Evolutionary conservation across 495 filamentous ascomycete genomes (phyloP).

Genomic region (Annulohypoxylon stygium): DNA sequence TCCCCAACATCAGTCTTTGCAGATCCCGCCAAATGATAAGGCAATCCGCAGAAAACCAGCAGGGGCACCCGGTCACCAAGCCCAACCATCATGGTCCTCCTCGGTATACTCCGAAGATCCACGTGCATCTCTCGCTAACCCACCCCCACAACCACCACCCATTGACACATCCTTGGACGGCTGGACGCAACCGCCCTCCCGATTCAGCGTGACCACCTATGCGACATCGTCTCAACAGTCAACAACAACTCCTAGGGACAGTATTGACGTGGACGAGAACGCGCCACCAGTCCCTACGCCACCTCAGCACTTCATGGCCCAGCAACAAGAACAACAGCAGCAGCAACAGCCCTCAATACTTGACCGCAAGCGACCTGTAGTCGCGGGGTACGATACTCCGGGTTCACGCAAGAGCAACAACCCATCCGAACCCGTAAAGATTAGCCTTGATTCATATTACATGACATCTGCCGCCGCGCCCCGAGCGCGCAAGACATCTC

Average conservation of each 20-base stretch:
- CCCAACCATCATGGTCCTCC: conserved; percentile 54
- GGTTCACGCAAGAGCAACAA: conserved; percentile 26
- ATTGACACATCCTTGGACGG: conserved; percentile 45
- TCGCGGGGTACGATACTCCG: conserved; percentile 39
- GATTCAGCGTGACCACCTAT: conserved; percentile 81
- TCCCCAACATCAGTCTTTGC: conserved; percentile 41
- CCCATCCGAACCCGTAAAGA: conserved; percentile 44
- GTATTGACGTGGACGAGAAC: conserved; percentile 61
- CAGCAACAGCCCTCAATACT: conserved; percentile 50
- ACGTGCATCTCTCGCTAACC: conserved; percentile 22
- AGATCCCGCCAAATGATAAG: conserved; percentile 48
- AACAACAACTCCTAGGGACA: conserved; percentile 69
- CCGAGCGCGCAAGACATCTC: conserved; percentile 12
- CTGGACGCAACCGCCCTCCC: conserved; percentile 70
- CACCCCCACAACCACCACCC: conserved; percentile 6
- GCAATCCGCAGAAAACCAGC: conserved; percentile 58
- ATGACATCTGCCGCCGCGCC: conserved; percentile 20
- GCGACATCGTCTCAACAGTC: conserved; percentile 67
- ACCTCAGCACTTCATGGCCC: conserved; percentile 47
- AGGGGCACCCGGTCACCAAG: conserved; percentile 45
- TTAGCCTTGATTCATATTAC: conserved; percentile 48
- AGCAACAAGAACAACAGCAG: conserved; percentile 18
- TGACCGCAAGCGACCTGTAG: conserved; percentile 53
- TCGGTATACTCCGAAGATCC: conserved; percentile 54
- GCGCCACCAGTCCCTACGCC: conserved; percentile 53